Evolutionary conservation across 2,329 filamentous ascomycete genomes (phyloP).

Genomic region (Fusarium sp.): DNA sequence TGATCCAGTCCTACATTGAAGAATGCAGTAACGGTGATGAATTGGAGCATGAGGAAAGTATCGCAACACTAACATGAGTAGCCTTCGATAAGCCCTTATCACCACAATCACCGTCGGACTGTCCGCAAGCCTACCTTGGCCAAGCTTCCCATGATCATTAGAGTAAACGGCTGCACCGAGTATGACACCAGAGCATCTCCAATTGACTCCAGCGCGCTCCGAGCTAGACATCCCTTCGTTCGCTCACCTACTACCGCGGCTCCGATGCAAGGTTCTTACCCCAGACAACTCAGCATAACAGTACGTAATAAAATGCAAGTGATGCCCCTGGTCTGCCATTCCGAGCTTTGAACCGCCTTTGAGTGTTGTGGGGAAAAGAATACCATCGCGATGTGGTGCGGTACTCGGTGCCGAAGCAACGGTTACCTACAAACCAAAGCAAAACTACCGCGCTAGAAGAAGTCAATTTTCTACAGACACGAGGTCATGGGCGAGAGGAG

Average conservation of each 20-base stretch:
- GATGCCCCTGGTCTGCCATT: background rate
- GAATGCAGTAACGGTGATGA: background rate
- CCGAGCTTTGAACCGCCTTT: conserved; percentile 25
- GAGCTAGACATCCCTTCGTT: background rate
- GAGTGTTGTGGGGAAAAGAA: conserved; percentile 33
- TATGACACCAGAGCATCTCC: conserved; percentile 1
- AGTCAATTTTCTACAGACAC: conserved; percentile 2
- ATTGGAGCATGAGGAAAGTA: background rate
- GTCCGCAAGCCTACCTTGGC: conserved; percentile 6
- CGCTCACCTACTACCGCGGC: conserved; percentile 10
- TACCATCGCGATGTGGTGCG: background rate
- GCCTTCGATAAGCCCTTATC: conserved; percentile 17
- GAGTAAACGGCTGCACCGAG: conserved; percentile 3
- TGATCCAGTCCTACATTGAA: too few species aligned
- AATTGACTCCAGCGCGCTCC: conserved; percentile 20
- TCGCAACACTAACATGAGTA: conserved; percentile 6
- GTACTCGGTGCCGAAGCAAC: conserved; percentile 14
- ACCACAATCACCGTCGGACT: conserved; percentile 8
- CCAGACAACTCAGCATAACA: conserved; percentile 14
- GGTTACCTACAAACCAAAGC: conserved; percentile 11
- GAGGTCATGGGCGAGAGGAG: conserved; percentile 22
- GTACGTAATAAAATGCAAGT: conserved; percentile 28
- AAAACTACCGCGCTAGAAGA: conserved; percentile 8
- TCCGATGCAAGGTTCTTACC: conserved; percentile 32
- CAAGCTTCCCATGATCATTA: background rate